Evolutionary conservation across 176 grass and related monocot species (phyloP).

Genomic region (Neostapfia colusana): DNA sequence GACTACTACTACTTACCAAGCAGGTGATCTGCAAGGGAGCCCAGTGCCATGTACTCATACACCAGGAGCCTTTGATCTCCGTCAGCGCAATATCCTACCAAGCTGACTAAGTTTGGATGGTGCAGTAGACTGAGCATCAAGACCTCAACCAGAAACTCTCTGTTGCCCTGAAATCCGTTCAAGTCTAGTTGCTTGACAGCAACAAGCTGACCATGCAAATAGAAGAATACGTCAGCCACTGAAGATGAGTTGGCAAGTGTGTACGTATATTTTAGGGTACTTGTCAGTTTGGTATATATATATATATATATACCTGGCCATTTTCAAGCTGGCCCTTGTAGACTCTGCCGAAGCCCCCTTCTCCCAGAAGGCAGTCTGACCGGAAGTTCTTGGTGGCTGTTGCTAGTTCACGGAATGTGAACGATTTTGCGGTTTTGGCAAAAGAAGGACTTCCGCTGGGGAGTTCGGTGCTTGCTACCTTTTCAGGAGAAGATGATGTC

Average conservation of each 20-base stretch:
- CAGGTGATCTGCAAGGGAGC: conserved; percentile 73
- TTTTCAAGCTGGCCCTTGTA: conserved; percentile 73
- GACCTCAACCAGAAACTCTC: conserved; percentile 85
- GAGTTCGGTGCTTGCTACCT: conserved; percentile 34
- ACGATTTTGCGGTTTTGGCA: conserved; percentile 52
- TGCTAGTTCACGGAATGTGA: conserved; percentile 78
- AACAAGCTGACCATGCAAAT: conserved; percentile 56
- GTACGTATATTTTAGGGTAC: not conserved
- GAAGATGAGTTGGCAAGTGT: not conserved
- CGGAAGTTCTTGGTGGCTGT: conserved; percentile 71
- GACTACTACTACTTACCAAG: conserved; percentile 47
- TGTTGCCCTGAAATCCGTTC: conserved; percentile 72
- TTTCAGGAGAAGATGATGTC: conserved; percentile 36
- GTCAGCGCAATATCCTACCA: conserved; percentile 86
- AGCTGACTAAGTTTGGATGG: conserved; percentile 83
- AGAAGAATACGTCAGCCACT: not conserved
- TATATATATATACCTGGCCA: conserved; percentile 88
- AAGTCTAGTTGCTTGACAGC: conserved; percentile 87
- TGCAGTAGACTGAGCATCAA: conserved; percentile 77
- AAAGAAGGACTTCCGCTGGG: conserved; percentile 35
- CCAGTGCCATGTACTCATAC: conserved; percentile 85
- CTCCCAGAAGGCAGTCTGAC: conserved; percentile 59
- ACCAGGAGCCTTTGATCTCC: conserved; percentile 88
- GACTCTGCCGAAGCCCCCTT: conserved; percentile 93
- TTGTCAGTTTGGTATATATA: not conserved